Evolutionary conservation across 371 early-diverging fungal genomes (phyloP), one percentile per base, ranked within the genome.

Genomic region (Rhizopus microsporus): DNA sequence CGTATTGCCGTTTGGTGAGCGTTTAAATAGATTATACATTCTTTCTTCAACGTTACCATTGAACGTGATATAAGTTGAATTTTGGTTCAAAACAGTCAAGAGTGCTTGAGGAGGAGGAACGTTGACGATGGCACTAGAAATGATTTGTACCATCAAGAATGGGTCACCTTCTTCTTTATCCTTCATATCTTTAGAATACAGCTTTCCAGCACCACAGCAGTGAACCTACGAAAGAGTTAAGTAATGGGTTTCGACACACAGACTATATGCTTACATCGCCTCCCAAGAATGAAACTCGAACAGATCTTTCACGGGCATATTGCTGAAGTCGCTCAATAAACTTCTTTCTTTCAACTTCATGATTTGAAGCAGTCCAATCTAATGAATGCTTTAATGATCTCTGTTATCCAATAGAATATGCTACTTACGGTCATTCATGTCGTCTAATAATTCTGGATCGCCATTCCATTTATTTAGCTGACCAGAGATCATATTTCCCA

Each of bases 111-210:
- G 78, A 7, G 78, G 78, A 15, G 78, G 78, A 49, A 69, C 60
- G 50, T 92, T 90, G 50, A 88, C 87, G 51, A 92, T 90, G 7
- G 89, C 92, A 31, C 89, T 89, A 4, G 89, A 89, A 38, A 89
- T 75, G 34, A 92, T 79, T 61, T 92, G 90, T 38, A 82, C 77
- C 90, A 92, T 92, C 32, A 88, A 63, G 34, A 81, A 81, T 17
- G 78, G 83, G 63, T 92, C 92, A 13, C 77, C 75, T 60, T 81
- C 83, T 48, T 79, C 74, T 33, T 62, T 72, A 0, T 74, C 69
- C 40, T 77, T 71, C 46, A 81, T 75, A 33, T 74, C 69, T 46
- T 72, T 74, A 6, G 72, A 69, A 16, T 65, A 74, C 61, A 89
- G 77, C 31, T 80, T 73, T 1, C 92, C 91, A 16, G 86, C 80